Evolutionary conservation across 2,329 filamentous ascomycete species (phyloP).

Genomic region (Polytolypa hystricis): DNA sequence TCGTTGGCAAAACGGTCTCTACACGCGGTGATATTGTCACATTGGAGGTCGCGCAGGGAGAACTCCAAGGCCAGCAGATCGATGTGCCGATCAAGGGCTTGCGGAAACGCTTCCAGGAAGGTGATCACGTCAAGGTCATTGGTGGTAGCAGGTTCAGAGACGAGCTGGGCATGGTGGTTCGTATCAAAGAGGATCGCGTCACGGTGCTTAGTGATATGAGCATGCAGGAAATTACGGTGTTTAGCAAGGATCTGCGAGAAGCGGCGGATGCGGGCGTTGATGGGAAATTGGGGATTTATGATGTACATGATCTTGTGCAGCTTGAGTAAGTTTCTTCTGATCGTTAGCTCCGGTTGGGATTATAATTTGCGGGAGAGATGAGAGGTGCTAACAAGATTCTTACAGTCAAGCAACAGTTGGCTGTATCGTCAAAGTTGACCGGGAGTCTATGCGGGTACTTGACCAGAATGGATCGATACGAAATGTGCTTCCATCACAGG

Average conservation of each 20-base stretch:
- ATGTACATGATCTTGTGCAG: constrained; percentile 87
- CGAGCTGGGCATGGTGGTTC: constrained; percentile 94
- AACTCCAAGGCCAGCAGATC: constrained; percentile 69
- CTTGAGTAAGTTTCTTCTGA: constrained; percentile 52
- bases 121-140: constrained; percentile 98
- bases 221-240: constrained; percentile 89
- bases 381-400: no score
- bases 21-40: constrained; percentile 90
- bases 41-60: constrained; percentile 71
- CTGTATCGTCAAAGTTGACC: constrained; percentile 88
- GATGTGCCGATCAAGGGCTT: constrained; percentile 88
- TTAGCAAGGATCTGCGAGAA: constrained; percentile 91
- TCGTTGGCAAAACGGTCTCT: constrained; percentile 72
- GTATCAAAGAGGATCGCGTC: constrained; percentile 82
- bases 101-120: constrained; percentile 81
- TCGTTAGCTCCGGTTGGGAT: no score
- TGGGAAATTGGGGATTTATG: constrained; percentile 71
- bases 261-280: constrained; percentile 85
- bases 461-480: constrained; percentile 81
- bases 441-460: constrained; percentile 78
- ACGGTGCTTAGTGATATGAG: constrained; percentile 88
- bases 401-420: constrained; percentile 69
- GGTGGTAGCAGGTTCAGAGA: constrained; percentile 89
- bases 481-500: constrained; percentile 78
- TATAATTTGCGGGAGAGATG: no score